These are phyloP conservation scores for Uncinocarpus reesii DNA, from an alignment of 2,329 filamentous ascomycete species.

Conservation along the genomic window DNA sequence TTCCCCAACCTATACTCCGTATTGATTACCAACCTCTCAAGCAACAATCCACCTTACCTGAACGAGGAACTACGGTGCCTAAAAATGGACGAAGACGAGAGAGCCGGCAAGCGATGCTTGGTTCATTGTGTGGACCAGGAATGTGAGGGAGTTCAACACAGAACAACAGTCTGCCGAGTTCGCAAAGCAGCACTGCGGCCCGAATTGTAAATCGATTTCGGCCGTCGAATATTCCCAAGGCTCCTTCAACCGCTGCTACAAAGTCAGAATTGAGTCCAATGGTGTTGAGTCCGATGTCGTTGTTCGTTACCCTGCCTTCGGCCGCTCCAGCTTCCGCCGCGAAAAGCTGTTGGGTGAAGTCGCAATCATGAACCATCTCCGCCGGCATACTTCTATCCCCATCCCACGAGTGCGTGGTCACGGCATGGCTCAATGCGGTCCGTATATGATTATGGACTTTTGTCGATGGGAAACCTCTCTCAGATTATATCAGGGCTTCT, in stretches of 20 bases:
- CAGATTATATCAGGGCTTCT: constrained; percentile 20
- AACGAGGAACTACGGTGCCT: no score
- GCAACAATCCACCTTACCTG: no score
- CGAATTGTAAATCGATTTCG: no score
- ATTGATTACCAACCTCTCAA: no score
- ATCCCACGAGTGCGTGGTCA: constrained; percentile 19
- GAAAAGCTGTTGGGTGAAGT: constrained; percentile 18
- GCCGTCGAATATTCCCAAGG: no score
- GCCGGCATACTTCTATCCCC: constrained; percentile 21
- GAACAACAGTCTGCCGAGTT: no score
- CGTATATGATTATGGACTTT: constrained; percentile 24
- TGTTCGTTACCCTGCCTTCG: constrained; percentile 17
- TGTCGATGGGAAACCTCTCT: constrained; percentile 21
- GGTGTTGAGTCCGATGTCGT: constrained; percentile 15
- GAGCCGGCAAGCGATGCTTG: no score
- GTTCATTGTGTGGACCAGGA: no score
- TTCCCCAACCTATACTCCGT: no score
- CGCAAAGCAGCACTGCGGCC: no score
- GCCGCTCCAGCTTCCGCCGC: constrained; percentile 13
- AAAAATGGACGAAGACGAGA: no score
- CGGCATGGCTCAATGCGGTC: constrained; percentile 18
- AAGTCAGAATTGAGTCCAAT: constrained; percentile 17
- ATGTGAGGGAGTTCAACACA: no score
- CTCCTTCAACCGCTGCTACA: constrained; percentile 19
- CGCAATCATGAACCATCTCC: constrained; percentile 19